Conservation (phyloP, 2,329 filamentous ascomycete genomes). For the Madurella fahalii region DNA sequence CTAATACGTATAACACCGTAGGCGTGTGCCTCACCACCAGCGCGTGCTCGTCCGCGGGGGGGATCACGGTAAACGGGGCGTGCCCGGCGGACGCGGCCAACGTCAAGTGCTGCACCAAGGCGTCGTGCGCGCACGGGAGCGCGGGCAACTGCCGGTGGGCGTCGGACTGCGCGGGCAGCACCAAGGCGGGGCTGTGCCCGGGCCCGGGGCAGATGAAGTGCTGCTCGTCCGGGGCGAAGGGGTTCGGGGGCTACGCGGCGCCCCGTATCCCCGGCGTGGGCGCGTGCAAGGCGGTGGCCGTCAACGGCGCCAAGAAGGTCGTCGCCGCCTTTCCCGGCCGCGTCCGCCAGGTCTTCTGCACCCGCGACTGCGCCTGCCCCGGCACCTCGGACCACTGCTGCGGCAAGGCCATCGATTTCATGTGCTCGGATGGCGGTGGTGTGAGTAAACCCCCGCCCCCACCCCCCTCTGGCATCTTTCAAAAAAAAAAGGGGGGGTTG, state of each 20-base stretch:
- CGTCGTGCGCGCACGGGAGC: conserved; percentile 32
- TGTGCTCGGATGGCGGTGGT: conserved; percentile 37
- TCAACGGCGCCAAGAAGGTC: conserved; percentile 34
- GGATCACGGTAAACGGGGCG: conserved; percentile 35
- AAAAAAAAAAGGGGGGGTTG: not conserved
- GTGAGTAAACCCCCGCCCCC: conserved; percentile 29
- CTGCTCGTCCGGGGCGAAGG: conserved; percentile 31
- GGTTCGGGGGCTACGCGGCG: conserved; percentile 35
- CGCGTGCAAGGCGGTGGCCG: conserved; percentile 35
- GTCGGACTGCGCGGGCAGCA: conserved; percentile 35
- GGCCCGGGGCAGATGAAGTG: conserved; percentile 38
- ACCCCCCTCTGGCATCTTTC: not conserved
- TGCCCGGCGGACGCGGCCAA: conserved; percentile 37
- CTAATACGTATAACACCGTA: not conserved
- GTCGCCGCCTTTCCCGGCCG: conserved; percentile 35
- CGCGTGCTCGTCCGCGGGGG: conserved; percentile 35
- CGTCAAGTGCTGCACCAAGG: conserved; percentile 42
- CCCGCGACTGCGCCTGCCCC: conserved; percentile 32
- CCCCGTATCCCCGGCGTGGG: conserved; percentile 34
- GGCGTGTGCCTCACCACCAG: conserved; percentile 39
- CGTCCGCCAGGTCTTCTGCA: conserved; percentile 34
- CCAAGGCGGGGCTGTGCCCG: conserved; percentile 33
- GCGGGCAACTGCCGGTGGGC: conserved; percentile 38
- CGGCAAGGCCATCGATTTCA: conserved; percentile 36
- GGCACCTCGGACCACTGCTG: conserved; percentile 37